Evolutionary conservation across 441 rosid species (phyloP).

Genomic region (Geranium incanum): DNA sequence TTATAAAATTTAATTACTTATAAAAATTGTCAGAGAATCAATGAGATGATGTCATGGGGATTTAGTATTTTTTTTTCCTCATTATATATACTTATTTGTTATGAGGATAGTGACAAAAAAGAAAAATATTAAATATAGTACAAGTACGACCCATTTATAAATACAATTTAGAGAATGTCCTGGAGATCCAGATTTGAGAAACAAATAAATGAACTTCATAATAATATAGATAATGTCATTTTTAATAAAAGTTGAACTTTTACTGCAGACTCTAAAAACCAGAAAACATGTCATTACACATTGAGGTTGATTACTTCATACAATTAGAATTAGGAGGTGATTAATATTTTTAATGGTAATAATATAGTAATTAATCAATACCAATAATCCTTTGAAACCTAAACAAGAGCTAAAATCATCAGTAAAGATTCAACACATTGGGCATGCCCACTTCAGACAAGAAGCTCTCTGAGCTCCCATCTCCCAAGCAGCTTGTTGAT

Average conservation of each 20-base stretch:
- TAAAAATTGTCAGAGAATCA: neutral
- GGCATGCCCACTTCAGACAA: conserved; percentile 43
- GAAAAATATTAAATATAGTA: too few species aligned
- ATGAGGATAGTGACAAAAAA: neutral
- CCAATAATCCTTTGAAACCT: neutral
- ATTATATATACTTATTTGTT: neutral
- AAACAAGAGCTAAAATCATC: neutral
- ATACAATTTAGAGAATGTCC: neutral
- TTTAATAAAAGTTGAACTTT: neutral
- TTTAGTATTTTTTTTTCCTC: neutral
- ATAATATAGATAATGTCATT: too few species aligned
- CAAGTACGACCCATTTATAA: neutral
- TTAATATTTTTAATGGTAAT: neutral
- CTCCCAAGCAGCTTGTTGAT: conserved; percentile 29
- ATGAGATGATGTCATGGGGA: neutral
- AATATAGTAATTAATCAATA: too few species aligned
- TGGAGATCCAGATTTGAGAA: neutral
- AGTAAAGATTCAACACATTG: conserved; percentile 29
- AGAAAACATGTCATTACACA: neutral
- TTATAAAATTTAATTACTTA: too few species aligned
- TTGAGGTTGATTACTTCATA: neutral
- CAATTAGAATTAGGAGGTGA: neutral
- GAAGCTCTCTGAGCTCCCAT: conserved; percentile 41
- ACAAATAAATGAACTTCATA: too few species aligned
- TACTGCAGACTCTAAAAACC: neutral